These are phyloP conservation scores for Fusarium sp. DNA, from an alignment of 2,329 filamentous ascomycete genomes.

Conservation along the genomic window DNA sequence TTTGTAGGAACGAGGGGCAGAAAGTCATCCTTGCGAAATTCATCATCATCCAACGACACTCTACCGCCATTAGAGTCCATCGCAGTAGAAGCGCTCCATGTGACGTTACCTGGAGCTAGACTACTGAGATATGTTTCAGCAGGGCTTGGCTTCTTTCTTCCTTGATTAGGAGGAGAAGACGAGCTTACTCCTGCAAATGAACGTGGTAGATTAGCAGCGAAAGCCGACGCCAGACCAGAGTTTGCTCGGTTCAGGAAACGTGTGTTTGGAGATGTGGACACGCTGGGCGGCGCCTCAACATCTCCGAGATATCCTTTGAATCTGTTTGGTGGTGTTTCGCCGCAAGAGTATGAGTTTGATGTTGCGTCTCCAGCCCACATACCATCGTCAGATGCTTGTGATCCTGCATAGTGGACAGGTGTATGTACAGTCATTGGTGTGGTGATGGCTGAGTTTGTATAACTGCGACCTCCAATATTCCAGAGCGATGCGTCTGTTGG, in stretches of 20 bases:
- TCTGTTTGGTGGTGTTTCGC: slow-evolving; percentile 69
- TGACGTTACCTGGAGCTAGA: slow-evolving; percentile 62
- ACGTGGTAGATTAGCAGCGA: slow-evolving; percentile 66
- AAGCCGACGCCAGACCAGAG: slow-evolving; percentile 65
- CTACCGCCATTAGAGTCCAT: slow-evolving; percentile 60
- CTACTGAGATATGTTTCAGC: slow-evolving; percentile 69
- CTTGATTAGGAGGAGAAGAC: slow-evolving; percentile 58
- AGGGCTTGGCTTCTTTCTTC: slow-evolving; percentile 68
- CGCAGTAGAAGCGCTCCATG: slow-evolving; percentile 61
- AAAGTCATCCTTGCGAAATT: slow-evolving; percentile 59
- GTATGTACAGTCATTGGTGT: slow-evolving; percentile 69
- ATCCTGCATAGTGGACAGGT: slow-evolving; percentile 64
- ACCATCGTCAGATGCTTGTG: slow-evolving; percentile 67
- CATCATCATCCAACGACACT: slow-evolving; percentile 66
- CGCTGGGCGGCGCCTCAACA: slow-evolving; percentile 60
- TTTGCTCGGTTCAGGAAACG: slow-evolving; percentile 65
- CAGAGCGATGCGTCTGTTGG: slow-evolving; percentile 67
- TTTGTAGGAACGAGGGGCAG: slow-evolving; percentile 62
- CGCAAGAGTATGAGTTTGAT: slow-evolving; percentile 69
- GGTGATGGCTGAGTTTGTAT: slow-evolving; percentile 64
- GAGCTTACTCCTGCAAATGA: slow-evolving; percentile 53
- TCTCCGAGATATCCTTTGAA: slow-evolving; percentile 59
- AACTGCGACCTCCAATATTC: slow-evolving; percentile 63
- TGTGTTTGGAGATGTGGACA: slow-evolving; percentile 70
- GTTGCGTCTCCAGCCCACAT: slow-evolving; percentile 64